Conservation (phyloP, 129 eudicot genomes). For the Arctium minus region DNA sequence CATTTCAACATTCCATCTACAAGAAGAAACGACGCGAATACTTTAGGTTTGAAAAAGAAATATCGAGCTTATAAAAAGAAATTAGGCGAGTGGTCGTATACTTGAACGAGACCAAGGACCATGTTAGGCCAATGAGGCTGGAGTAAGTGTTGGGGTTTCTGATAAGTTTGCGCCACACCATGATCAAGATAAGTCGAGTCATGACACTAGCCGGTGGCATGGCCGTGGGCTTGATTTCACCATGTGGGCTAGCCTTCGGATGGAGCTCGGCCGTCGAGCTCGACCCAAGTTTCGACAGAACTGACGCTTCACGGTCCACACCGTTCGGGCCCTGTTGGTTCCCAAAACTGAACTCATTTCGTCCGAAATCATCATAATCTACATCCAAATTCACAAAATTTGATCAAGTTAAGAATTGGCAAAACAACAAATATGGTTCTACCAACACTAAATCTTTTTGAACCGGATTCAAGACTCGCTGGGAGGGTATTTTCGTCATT, state of each 20-base stretch:
- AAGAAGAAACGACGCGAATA: conserved; percentile 1
- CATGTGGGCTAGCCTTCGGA: conserved; percentile 52
- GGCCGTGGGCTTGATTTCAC: conserved; percentile 41
- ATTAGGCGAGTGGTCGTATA: conserved; percentile 4
- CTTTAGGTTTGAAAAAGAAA: not conserved
- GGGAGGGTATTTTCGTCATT: not conserved
- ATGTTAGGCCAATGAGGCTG: conserved; percentile 83
- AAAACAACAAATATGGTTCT: not conserved
- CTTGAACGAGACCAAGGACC: conserved; percentile 90
- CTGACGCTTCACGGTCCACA: conserved; percentile 57
- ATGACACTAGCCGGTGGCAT: conserved; percentile 96
- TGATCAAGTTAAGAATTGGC: not conserved
- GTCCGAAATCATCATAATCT: conserved; percentile 72
- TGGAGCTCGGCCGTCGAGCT: conserved; percentile 72
- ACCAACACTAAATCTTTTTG: not conserved
- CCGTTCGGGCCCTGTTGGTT: conserved; percentile 55
- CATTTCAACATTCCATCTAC: conserved; percentile 74
- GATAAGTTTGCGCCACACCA: conserved; percentile 95
- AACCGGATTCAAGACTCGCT: not conserved
- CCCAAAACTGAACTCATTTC: conserved; percentile 73
- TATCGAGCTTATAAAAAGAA: not conserved
- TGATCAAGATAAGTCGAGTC: conserved; percentile 79
- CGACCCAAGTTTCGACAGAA: conserved; percentile 74
- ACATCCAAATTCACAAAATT: not conserved
- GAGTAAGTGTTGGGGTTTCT: conserved; percentile 91